A percentile compares a stretch with the other conserved stretches of the same genome.
Conservation (phyloP, 768 basidiomycete genomes). For the Lactarius trivialis region DNA sequence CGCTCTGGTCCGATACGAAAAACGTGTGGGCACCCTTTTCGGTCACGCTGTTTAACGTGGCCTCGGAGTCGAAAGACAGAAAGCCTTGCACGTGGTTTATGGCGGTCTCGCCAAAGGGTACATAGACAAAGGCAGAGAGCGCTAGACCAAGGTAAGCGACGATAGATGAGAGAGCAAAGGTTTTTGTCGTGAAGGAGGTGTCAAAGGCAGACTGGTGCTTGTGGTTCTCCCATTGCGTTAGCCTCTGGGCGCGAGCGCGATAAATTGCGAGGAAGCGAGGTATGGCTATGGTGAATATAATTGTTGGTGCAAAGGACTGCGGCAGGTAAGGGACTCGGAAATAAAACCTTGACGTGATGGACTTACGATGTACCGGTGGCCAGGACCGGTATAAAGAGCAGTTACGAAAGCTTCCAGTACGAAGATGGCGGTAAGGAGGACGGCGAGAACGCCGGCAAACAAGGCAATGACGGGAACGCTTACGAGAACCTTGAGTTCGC, state of each 20-base stretch:
- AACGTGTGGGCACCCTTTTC: constrained; percentile 10
- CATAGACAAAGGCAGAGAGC: constrained; percentile 92
- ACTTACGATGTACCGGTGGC: constrained; percentile 69
- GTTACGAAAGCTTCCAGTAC: constrained; percentile 88
- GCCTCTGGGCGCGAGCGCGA: constrained; percentile 53
- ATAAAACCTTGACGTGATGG: not conserved
- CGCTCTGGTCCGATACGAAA: constrained; percentile 8
- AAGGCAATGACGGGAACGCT: constrained; percentile 66
- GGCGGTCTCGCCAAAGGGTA: constrained; percentile 83
- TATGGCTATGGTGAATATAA: constrained; percentile 74
- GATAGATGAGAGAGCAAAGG: constrained; percentile 81
- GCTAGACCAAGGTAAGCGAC: constrained; percentile 90
- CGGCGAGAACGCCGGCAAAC: constrained; percentile 63
- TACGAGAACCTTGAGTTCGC: constrained; percentile 59
- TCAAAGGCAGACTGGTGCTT: constrained; percentile 69
- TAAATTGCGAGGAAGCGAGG: constrained; percentile 75
- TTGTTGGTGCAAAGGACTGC: constrained; percentile 74
- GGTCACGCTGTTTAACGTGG: constrained; percentile 24
- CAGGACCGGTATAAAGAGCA: constrained; percentile 82
- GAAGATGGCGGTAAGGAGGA: constrained; percentile 75
- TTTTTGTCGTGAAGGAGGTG: constrained; percentile 80
- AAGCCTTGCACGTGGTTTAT: constrained; percentile 47
- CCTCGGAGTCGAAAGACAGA: constrained; percentile 25
- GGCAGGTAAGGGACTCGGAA: not conserved
- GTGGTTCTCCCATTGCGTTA: constrained; percentile 93